Evolutionary conservation across 768 basidiomycete genomes (phyloP).

Genomic region (Cyathus striatus): DNA sequence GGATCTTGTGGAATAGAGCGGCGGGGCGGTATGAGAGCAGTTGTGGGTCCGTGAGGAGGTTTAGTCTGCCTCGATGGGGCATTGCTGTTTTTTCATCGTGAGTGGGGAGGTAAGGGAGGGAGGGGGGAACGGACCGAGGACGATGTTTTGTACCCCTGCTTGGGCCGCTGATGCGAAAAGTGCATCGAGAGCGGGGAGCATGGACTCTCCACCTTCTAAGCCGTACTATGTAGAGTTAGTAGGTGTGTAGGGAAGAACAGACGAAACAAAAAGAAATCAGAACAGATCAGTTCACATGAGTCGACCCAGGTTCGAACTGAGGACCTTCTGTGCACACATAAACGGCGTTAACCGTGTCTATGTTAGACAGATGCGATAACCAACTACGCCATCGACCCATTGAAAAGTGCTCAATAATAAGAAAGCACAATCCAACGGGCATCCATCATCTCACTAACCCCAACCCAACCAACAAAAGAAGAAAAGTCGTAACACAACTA

Average conservation of each 20-base stretch:
- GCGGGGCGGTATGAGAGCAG: constrained; percentile 63
- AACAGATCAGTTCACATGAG: too few relatives aligned
- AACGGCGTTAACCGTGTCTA: too few relatives aligned
- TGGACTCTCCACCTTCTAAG: constrained; percentile 89
- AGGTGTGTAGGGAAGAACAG: too few relatives aligned
- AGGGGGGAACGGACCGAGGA: constrained; percentile 39
- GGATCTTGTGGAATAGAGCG: constrained; percentile 83
- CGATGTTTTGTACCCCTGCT: constrained; percentile 65
- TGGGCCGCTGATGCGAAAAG: constrained; percentile 65
- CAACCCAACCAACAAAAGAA: background rate
- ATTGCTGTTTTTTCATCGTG: too few relatives aligned
- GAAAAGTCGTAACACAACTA: background rate
- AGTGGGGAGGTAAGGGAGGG: background rate
- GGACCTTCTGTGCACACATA: too few relatives aligned
- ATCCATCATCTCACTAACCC: background rate
- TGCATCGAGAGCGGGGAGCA: constrained; percentile 82
- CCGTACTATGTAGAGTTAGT: constrained; percentile 54
- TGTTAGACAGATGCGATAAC: constrained; percentile 85
- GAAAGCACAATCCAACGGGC: background rate
- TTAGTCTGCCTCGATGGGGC: constrained; percentile 86
- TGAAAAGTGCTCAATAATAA: too few relatives aligned
- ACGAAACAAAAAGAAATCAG: too few relatives aligned
- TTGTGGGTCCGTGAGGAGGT: constrained; percentile 78
- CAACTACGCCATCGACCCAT: constrained; percentile 67
- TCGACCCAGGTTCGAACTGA: too few relatives aligned